Base-by-base conservation (phyloP, 352 stramenopile species). In the Pythium brachiatum region DNA sequence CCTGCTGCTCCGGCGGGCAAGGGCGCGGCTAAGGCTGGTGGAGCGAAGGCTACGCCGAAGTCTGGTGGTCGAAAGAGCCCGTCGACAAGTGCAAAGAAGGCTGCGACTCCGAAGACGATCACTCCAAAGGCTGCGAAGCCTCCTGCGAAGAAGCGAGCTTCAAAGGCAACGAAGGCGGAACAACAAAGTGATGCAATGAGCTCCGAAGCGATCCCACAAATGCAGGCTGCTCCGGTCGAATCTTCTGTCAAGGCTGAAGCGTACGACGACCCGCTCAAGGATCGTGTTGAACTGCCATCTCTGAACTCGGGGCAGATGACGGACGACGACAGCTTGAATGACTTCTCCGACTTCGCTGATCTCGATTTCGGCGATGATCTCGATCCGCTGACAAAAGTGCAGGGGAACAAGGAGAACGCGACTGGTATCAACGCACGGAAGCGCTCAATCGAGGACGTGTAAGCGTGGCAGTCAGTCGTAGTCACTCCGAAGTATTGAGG, bases 331-430 rank as follows among this genome's bases (percentile, higher is more conserved):
- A 68, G 71, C 21, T 62, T 92, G 67, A 86, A 90, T 54, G 84
- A 88, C 56, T 93, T 93, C 53, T 68, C 70, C 4, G 82, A 93
- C 58, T 90, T 94, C 38, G 73, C 79, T 2, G 82, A 85, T 43
- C 72, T 94, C 27, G 81, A 89, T 62, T 89, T 94, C 57, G 75
- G 79, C 26, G 80, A 90, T 25, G 78, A 85, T n/a, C 64, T 89
- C 50, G 79, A 83, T 31, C 50, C 67, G 9, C 58, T 75, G 27
- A 57, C 64, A 43, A 78, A 74, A 54, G 72, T 68, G 46, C 75
- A 75, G 60, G 77, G 73, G 62, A 82, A 79, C 70, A 92, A 88
- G 66, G 82, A 90, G 36, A 89, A 89, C 67, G 72, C 77, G 18
- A 60, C 75, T 53, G 76, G 57, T 18, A 68, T 75, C 59, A 72